Evolutionary conservation across 495 filamentous ascomycete species (phyloP), one percentile per base, ranked within the genome.

Genomic region (Trypethelium eluteriae): DNA sequence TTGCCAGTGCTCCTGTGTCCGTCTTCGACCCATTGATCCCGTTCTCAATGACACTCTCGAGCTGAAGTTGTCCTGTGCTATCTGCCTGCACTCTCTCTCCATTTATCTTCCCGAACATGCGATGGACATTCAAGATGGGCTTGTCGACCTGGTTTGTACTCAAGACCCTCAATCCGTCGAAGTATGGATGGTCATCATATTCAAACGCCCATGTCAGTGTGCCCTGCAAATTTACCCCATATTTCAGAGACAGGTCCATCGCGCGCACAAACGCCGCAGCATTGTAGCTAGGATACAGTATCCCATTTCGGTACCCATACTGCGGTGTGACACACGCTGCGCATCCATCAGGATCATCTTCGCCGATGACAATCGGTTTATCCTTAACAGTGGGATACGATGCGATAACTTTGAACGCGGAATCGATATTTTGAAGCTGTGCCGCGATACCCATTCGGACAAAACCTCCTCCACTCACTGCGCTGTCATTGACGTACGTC

Each of bases 51-150:
- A 67, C 39, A 3, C 32, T 49, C n/a, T 70, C 66, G 12, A 70
- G 66, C 5, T 63, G 62, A 10, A 64, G 14, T 57, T 70, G 66
- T 10, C 62, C 69, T 16, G 62, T 65, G 49, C 69, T 70, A 36
- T 34, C 65, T 0, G 69, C 62, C 25, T 36, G 12, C 25, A 70
- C 14, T 39, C 66, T 65, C 18, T 64, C 16, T 39, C 66, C 63
- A 14, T 34, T 67, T 25, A 70, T 41, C 35, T 70, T 70, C 53
- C 69, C 69, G n/a, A 70, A 68, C 69, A 70, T 70, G 4, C 69
- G 39, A 59, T 68, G 67, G 34, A 70, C 44, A 44, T 70, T 70
- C 4, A 70, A 39, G 25, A 70, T 70, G 2, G 69, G 69, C 39
- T 70, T 70, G 41, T 70, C 62, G 18, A 70, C 65, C 25, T 62